These are phyloP conservation scores for Schizopora paradoxa DNA, from an alignment of 1,284 basidiomycete genomes.

Conservation along the genomic window DNA sequence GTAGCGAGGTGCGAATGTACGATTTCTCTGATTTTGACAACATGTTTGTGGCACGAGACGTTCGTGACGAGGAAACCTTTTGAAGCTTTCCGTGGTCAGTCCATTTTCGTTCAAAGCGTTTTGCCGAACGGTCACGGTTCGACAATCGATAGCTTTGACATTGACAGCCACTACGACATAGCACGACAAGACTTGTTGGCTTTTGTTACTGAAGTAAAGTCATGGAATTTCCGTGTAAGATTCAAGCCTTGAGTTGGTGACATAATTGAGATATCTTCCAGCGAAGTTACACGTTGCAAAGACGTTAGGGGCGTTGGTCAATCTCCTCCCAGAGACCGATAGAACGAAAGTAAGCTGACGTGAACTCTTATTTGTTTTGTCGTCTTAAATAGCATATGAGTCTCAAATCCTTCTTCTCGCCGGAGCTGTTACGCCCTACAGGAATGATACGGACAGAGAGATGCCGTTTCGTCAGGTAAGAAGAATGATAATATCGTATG, in stretches of 20 bases:
- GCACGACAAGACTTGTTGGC: too few relatives aligned
- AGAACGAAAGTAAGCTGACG: conserved; percentile 40
- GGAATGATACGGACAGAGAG: conserved; percentile 89
- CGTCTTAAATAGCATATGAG: conserved; percentile 27
- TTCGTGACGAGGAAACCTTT: too few relatives aligned
- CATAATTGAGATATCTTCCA: neutral
- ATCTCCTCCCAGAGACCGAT: conserved; percentile 42
- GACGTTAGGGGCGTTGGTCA: conserved; percentile 23
- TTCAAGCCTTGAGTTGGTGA: neutral
- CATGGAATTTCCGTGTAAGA: conserved; percentile 12
- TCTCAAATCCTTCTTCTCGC: conserved; percentile 60
- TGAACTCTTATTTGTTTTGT: neutral
- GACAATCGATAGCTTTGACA: too few relatives aligned
- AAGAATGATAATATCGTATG: neutral
- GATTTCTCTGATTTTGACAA: conserved; percentile 72
- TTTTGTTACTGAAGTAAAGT: too few relatives aligned
- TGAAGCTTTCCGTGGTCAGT: too few relatives aligned
- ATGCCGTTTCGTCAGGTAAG: conserved; percentile 58
- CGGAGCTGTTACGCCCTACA: conserved; percentile 54
- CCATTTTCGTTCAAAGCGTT: too few relatives aligned
- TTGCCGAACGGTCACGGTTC: too few relatives aligned
- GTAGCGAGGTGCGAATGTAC: conserved; percentile 62
- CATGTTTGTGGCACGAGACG: too few relatives aligned
- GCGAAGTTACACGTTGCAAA: conserved; percentile 12
- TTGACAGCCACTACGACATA: too few relatives aligned